Evolutionary conservation across 768 basidiomycete species (phyloP).

Genomic region (Arthromyces matolae): DNA sequence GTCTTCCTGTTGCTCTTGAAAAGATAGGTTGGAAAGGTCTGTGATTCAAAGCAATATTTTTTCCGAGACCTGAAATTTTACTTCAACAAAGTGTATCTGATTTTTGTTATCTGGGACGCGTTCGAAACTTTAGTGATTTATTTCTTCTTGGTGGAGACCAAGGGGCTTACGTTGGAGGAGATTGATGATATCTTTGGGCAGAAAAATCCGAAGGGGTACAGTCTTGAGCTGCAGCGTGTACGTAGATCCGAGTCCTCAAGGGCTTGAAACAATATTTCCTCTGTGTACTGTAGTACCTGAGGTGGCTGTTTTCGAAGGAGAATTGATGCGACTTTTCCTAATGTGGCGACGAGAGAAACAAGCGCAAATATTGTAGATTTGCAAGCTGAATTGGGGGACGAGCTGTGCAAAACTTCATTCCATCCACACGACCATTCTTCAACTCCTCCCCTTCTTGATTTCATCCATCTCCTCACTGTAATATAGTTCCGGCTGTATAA

Average conservation of each 20-base stretch:
- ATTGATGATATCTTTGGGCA: conserved; percentile 45
- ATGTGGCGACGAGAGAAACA: conserved; percentile 23
- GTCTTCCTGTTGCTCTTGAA: conserved; percentile 45
- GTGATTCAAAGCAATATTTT: conserved; percentile 3
- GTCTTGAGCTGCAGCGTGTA: conserved; percentile 16
- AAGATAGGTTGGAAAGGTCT: conserved; percentile 45
- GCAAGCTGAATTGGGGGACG: conserved; percentile 11
- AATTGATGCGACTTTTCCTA: too few relatives aligned
- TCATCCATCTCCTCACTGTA: conserved; percentile 18
- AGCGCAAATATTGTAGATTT: conserved; percentile 26
- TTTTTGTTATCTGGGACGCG: conserved; percentile 47
- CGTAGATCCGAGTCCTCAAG: neutral
- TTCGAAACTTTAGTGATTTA: conserved; percentile 46
- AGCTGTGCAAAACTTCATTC: conserved; percentile 23
- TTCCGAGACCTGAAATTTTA: neutral
- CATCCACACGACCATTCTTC: conserved; percentile 36
- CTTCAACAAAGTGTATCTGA: conserved; percentile 37
- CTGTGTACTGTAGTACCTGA: neutral
- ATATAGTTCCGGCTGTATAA: conserved; percentile 11
- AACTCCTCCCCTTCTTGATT: conserved; percentile 17
- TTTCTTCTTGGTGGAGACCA: conserved; percentile 50
- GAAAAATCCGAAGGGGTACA: conserved; percentile 39
- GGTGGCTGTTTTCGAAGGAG: too few relatives aligned
- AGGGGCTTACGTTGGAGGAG: conserved; percentile 47
- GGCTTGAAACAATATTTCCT: neutral